These are phyloP conservation scores for Coemansia sp. DNA, from an alignment of 192 early-diverging fungal species.

Conservation along the genomic window DNA sequence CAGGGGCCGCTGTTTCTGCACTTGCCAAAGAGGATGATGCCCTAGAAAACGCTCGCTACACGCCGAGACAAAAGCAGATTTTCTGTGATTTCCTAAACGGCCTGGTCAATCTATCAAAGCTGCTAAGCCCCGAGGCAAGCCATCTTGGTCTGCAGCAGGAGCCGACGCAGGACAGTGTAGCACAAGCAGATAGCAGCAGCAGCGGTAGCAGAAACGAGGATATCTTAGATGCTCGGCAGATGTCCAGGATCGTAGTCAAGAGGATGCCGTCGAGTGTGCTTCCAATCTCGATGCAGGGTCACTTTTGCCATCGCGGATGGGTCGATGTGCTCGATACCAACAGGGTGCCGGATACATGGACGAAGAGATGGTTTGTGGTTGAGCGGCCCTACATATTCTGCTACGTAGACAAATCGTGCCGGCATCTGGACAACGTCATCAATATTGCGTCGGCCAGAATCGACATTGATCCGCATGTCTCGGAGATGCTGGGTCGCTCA, in stretches of 20 bases:
- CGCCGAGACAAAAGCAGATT: slow-evolving; percentile 17
- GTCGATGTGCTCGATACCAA: slow-evolving; percentile 37
- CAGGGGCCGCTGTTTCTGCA: no score
- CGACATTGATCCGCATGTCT: slow-evolving; percentile 13
- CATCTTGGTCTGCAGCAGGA: slow-evolving; percentile 28
- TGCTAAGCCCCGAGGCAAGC: background rate
- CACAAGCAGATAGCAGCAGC: background rate
- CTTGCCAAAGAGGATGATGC: no score
- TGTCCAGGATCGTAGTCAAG: background rate
- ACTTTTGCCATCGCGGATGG: slow-evolving; percentile 28
- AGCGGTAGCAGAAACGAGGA: background rate
- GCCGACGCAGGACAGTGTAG: slow-evolving; percentile 10
- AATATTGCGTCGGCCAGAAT: slow-evolving; percentile 66
- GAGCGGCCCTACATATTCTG: slow-evolving; percentile 77
- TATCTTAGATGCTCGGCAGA: background rate
- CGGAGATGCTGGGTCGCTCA: slow-evolving; percentile 27
- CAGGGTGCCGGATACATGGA: slow-evolving; percentile 58
- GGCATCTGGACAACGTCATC: slow-evolving; percentile 70
- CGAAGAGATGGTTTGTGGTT: slow-evolving; percentile 72
- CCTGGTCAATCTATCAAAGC: slow-evolving; percentile 8
- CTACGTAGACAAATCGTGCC: slow-evolving; percentile 61
- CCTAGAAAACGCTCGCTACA: background rate
- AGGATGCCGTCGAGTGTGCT: slow-evolving; percentile 8
- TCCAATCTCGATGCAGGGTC: slow-evolving; percentile 24
- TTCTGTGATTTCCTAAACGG: slow-evolving; percentile 17